Conservation (phyloP, 1,139 yeast species). For the Maudiozyma humilis region DNA sequence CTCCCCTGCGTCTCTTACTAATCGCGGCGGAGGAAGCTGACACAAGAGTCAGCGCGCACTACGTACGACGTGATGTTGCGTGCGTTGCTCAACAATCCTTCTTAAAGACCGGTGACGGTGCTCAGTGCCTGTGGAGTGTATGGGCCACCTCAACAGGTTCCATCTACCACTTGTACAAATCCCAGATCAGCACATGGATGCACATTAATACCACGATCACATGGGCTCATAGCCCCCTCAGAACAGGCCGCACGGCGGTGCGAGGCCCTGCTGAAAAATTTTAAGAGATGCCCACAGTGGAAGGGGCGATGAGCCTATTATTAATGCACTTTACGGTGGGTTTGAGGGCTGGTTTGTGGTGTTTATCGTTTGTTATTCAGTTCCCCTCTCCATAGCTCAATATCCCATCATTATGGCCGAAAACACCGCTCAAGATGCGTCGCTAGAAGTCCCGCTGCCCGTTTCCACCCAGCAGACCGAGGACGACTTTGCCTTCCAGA, state of each 20-base stretch:
- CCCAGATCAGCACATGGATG: too few species aligned
- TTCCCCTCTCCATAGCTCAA: too few species aligned
- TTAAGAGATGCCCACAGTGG: not conserved
- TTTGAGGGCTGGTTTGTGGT: too few species aligned
- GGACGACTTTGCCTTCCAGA: conserved; percentile 39
- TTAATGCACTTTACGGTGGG: not conserved
- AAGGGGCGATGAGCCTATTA: not conserved
- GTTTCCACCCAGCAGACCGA: conserved; percentile 57
- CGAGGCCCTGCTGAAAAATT: not conserved
- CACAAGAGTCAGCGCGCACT: not conserved
- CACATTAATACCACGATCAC: not conserved
- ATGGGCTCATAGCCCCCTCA: not conserved
- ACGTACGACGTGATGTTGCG: not conserved
- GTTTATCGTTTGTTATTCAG: too few species aligned
- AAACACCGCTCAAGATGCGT: not conserved
- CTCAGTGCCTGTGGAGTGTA: too few species aligned
- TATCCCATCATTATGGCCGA: not conserved
- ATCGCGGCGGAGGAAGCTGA: not conserved
- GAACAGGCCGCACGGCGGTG: too few species aligned
- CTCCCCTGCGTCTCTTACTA: too few species aligned
- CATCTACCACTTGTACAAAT: too few species aligned
- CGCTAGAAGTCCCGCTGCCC: conserved; percentile 41
- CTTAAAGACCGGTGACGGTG: too few species aligned
- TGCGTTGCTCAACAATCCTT: too few species aligned
- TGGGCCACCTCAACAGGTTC: too few species aligned